Evolutionary conservation across 2,329 filamentous ascomycete genomes (phyloP).

Genomic region (Botrytis cinerea): DNA sequence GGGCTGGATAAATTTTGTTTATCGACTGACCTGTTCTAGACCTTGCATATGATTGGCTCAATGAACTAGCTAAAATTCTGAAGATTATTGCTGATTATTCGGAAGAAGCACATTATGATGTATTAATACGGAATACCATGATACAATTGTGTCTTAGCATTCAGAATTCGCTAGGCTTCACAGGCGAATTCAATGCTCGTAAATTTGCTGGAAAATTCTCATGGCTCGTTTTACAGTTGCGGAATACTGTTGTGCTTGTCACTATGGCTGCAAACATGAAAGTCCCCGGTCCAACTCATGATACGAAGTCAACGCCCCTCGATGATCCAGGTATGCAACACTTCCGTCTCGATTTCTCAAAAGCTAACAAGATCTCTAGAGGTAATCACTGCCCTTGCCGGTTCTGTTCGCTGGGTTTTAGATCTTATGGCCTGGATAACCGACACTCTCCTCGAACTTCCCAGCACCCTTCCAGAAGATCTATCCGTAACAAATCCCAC

Average conservation of each 20-base stretch:
- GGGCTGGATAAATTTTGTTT: not conserved
- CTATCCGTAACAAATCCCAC: conserved; percentile 50
- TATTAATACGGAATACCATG: conserved; percentile 69
- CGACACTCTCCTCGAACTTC: conserved; percentile 59
- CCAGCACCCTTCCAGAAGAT: conserved; percentile 49
- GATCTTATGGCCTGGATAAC: conserved; percentile 66
- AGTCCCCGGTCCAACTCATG: conserved; percentile 52
- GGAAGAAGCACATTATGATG: conserved; percentile 69
- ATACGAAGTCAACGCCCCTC: conserved; percentile 55
- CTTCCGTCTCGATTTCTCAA: not conserved
- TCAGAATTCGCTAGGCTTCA: conserved; percentile 75
- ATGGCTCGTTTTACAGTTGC: conserved; percentile 72
- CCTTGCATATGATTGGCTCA: conserved; percentile 63
- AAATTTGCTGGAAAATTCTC: conserved; percentile 72
- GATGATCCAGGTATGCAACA: conserved; percentile 60
- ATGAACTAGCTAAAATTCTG: conserved; percentile 67
- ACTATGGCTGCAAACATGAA: conserved; percentile 59
- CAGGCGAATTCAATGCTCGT: conserved; percentile 61
- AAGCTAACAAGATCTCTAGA: conserved; percentile 49
- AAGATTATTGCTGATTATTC: conserved; percentile 80
- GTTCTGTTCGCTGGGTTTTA: conserved; percentile 76
- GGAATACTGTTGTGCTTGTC: conserved; percentile 68
- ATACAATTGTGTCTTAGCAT: conserved; percentile 78
- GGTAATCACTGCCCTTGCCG: conserved; percentile 69
- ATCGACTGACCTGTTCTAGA: conserved; percentile 45